Evolutionary conservation across 2,329 filamentous ascomycete species (phyloP).

Genomic region (Claviceps fusiformis): DNA sequence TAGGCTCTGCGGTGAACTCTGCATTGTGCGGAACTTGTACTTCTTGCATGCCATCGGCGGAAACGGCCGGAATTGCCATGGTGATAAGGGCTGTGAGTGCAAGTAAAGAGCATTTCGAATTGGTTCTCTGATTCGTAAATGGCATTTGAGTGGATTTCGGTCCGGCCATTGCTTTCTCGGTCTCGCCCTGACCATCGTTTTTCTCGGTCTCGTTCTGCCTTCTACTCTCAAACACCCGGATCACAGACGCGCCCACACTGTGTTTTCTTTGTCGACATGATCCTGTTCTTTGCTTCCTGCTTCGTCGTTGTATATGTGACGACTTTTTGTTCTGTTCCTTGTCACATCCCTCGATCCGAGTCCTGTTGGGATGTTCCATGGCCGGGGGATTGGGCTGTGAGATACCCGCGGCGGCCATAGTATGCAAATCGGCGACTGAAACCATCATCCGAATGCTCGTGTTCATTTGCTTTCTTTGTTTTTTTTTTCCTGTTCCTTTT

Average conservation of each 20-base stretch:
- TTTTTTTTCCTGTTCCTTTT: background rate
- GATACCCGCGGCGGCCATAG: background rate
- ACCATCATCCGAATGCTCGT: constrained; percentile 1
- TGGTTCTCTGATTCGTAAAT: no score
- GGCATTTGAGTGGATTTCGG: background rate
- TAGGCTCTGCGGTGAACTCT: background rate
- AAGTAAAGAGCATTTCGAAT: background rate
- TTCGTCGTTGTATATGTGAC: background rate
- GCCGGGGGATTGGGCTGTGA: background rate
- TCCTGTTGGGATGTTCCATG: constrained; percentile 2
- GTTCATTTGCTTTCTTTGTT: background rate
- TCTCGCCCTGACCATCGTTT: background rate
- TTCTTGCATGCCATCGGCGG: constrained; percentile 5
- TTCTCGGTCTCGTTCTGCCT: background rate
- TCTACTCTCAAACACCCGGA: background rate
- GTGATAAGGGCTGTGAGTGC: constrained; percentile 1
- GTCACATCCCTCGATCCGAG: background rate
- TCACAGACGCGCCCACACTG: background rate
- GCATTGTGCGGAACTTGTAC: background rate
- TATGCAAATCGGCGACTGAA: background rate
- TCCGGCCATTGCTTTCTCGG: background rate
- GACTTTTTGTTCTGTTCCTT: background rate
- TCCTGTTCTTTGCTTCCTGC: background rate
- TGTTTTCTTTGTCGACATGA: background rate
- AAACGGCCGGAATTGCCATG: background rate